Conservation (phyloP, 345 rosid species). For the rapeseed (Brassica napus) region Da-Ae NC_063438.1:11125501-11126000, state of each 20-base stretch:
- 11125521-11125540: background rate
- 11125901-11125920: conserved; percentile 66
- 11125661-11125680: conserved; percentile 18
- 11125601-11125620: conserved; percentile 11
- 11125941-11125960: conserved; percentile 99
- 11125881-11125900: conserved; percentile 90
- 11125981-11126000: conserved; percentile 43
- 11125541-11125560: conserved; percentile 13
- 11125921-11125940: conserved; percentile 83
- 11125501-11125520: conserved; percentile 51
- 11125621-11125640: background rate
- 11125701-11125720: conserved; percentile 8
- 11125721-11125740: conserved; percentile 13
- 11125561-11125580: conserved; percentile 12
- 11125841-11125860: conserved; percentile 95
- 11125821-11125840: conserved; percentile 81
- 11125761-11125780: conserved; percentile 9
- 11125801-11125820: conserved; percentile 5
- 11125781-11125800: background rate
- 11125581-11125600: background rate
- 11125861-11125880: conserved; percentile 96
- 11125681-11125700: conserved; percentile 19
- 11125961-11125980: conserved; percentile 57
- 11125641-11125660: background rate
- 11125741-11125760: background rate